Evolutionary conservation across 2,329 filamentous ascomycete species (phyloP).

Genomic region (Aspergillus ruber): DNA sequence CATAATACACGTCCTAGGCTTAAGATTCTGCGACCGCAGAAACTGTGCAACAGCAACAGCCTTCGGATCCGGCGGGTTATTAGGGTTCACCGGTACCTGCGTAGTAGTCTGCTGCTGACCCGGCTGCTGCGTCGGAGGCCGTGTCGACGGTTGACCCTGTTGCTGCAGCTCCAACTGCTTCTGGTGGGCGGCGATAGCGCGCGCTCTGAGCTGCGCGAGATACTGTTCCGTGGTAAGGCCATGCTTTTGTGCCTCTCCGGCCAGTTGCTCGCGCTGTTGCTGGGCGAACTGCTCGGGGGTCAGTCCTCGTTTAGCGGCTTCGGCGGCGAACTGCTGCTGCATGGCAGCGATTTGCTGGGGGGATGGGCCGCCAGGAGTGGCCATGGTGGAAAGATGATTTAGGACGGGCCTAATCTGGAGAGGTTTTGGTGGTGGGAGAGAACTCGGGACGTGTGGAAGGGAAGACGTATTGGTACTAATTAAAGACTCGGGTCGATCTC

Average conservation of each 20-base stretch:
- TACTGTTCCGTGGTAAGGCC: slow-evolving; percentile 48
- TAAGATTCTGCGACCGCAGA: slow-evolving; percentile 74
- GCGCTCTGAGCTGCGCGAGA: slow-evolving; percentile 39
- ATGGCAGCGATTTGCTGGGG: slow-evolving; percentile 81
- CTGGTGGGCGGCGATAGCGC: slow-evolving; percentile 41
- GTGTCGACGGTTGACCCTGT: slow-evolving; percentile 35
- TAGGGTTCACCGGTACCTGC: slow-evolving; percentile 43
- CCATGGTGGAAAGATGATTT: slow-evolving; percentile 21
- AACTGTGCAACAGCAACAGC: slow-evolving; percentile 87
- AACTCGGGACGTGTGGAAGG: slow-evolving; percentile 6
- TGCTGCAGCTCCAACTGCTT: slow-evolving; percentile 30
- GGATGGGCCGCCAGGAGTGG: slow-evolving; percentile 49
- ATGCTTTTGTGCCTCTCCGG: slow-evolving; percentile 45
- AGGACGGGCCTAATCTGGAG: background rate
- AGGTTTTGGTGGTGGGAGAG: slow-evolving; percentile 6
- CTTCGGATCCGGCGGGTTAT: slow-evolving; percentile 71
- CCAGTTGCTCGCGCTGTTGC: slow-evolving; percentile 43
- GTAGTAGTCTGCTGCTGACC: slow-evolving; percentile 35
- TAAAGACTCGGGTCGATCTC: slow-evolving; percentile 1
- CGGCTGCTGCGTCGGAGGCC: slow-evolving; percentile 30
- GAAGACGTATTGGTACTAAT: background rate
- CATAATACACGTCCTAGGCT: slow-evolving; percentile 83
- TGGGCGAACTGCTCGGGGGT: slow-evolving; percentile 77
- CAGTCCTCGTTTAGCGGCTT: slow-evolving; percentile 80
- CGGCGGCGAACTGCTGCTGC: slow-evolving; percentile 72